Base-by-base conservation (phyloP, 139 green algal species). In the Chlamydomonas applanata region DNA sequence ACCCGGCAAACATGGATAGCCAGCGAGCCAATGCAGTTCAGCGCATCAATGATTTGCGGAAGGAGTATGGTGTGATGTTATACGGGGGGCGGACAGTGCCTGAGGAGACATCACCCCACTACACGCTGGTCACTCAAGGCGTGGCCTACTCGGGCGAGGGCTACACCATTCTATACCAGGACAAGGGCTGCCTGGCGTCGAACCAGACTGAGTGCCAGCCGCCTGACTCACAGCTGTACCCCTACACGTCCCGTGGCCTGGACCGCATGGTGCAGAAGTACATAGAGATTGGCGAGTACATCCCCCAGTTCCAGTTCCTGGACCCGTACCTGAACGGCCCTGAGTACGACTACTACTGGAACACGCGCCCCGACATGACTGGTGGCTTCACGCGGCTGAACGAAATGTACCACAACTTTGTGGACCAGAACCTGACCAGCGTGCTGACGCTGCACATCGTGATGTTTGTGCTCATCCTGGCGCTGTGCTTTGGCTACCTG, bases 391-490 rank as follows among this genome's bases (percentile, higher is more conserved):
- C 24, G 4, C 44, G 44, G 24, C 65, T 72, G 36, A n/a, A 24
- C 11, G 9, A 5, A 24, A n/a, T 36, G 13, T 72, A 60, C 44
- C 65, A 72, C 32, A 24, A 24, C 40, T 72, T 61, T 59, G 65
- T 72, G 24, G n/a, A 59, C 7, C 20, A 11, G 17, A 72, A 57
- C 40, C 17, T 72, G 32, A 17, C 14, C 32, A 33, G n/a, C 14
- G 40, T 86, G 16, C 60, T 66, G 19, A 63, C 33, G n/a, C 54
- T 78, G 11, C 81, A 86, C 36, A 30, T 79, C 0, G 34, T 70
- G 1, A 71, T 72, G 24, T 76, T 79, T 22, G 69, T 79, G 45
- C 32, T 81, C 27, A 78, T 25, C 61, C 68, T 80, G 52, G 30
- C 71, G 25, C 36, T 79, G 13, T 57, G 46, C 3, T 17, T 79